Conservation (phyloP, 495 filamentous ascomycete species). For the Friedmanniomyces simplex region DNA sequence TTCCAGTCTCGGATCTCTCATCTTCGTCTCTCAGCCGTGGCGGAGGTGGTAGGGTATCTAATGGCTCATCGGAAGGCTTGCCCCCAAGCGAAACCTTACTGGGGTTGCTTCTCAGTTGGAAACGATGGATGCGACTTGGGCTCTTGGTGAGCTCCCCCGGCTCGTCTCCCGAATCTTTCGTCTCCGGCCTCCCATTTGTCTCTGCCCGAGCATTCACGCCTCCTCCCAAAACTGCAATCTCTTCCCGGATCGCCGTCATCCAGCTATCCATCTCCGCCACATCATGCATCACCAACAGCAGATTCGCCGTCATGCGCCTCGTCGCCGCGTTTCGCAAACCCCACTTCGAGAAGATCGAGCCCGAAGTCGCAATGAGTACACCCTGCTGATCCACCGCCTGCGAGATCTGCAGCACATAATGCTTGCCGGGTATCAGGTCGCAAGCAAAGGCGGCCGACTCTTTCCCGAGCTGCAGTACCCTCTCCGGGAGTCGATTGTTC, state of each 20-base stretch:
- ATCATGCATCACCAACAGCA: constrained; percentile 71
- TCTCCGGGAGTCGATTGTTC: constrained; percentile 76
- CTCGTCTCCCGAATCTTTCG: constrained; percentile 5
- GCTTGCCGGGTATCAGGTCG: constrained; percentile 83
- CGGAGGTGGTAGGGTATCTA: not conserved
- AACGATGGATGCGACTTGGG: not conserved
- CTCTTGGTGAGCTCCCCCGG: constrained; percentile 12
- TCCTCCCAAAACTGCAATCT: constrained; percentile 37
- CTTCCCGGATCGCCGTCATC: constrained; percentile 44
- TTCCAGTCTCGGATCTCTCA: constrained; percentile 5
- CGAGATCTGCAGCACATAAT: constrained; percentile 88
- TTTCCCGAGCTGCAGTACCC: constrained; percentile 69
- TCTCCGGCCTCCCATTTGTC: not conserved
- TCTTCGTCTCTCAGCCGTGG: not conserved
- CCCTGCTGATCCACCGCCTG: constrained; percentile 56
- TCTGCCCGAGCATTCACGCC: constrained; percentile 18
- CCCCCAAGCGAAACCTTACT: constrained; percentile 5
- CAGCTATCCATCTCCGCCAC: constrained; percentile 81
- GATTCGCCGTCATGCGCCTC: constrained; percentile 48
- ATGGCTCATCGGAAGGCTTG: not conserved
- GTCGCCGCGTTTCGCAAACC: constrained; percentile 52
- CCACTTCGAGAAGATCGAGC: constrained; percentile 60
- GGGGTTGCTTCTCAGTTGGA: not conserved
- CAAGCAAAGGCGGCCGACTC: constrained; percentile 88
- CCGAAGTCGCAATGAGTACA: constrained; percentile 39